A percentile compares a stretch with the other conserved stretches of the same genome.
These are phyloP conservation scores for Peronospora destructor DNA, from an alignment of 352 stramenopile species.

Conservation along the genomic window DNA sequence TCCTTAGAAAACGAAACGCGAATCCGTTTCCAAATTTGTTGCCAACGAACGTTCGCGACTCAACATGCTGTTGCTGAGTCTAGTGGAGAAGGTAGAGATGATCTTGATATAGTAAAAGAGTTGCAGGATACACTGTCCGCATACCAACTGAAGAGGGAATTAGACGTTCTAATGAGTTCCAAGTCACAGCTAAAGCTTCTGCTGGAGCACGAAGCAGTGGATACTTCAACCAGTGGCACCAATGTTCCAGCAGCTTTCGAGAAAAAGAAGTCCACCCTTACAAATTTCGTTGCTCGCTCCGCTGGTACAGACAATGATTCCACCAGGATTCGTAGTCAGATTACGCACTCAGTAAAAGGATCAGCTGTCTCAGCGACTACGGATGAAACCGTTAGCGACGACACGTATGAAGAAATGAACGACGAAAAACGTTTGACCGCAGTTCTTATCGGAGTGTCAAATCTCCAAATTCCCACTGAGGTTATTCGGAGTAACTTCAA, in stretches of 20 bases:
- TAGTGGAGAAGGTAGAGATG: conserved; percentile 15
- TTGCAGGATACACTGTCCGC: conserved; percentile 28
- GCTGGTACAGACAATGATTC: conserved; percentile 16
- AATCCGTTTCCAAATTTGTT: conserved; percentile 50
- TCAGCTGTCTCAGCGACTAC: conserved; percentile 50
- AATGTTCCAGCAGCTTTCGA: conserved; percentile 28
- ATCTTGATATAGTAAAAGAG: conserved; percentile 22
- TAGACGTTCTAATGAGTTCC: conserved; percentile 52
- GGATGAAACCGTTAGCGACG: conserved; percentile 59
- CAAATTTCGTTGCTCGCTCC: conserved; percentile 16
- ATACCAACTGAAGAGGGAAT: conserved; percentile 44
- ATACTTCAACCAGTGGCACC: conserved; percentile 50
- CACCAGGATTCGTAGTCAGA: conserved; percentile 11
- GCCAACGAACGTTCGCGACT: conserved; percentile 25
- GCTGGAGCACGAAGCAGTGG: conserved; percentile 63
- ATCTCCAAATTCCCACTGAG: conserved; percentile 46
- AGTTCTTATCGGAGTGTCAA: conserved; percentile 69
- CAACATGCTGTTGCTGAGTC: conserved; percentile 6
- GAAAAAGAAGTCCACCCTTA: conserved; percentile 29
- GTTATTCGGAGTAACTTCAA: conserved; percentile 37
- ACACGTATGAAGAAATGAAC: conserved; percentile 47
- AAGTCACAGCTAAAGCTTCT: conserved; percentile 62
- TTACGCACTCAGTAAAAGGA: conserved; percentile 20
- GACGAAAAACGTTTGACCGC: conserved; percentile 68
- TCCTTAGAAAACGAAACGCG: conserved; percentile 20